Percentiles rank a stretch among this genome's conserved stretches.
Conservation (phyloP, 2,329 filamentous ascomycete species). For the Aspergillus candidus region DNA sequence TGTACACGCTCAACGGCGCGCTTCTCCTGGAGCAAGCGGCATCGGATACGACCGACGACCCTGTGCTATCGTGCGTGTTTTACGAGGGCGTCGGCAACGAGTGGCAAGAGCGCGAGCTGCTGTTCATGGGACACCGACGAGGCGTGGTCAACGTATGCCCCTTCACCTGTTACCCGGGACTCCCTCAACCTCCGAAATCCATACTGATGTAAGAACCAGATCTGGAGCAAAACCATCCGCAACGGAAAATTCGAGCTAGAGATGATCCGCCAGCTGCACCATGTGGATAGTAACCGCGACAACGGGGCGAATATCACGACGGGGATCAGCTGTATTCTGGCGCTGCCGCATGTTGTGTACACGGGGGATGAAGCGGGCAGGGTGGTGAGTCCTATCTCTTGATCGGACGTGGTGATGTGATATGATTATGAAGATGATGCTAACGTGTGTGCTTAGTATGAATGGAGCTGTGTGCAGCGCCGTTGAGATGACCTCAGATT, state of each 20-base stretch:
- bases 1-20: conserved; percentile 86
- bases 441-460: conserved; percentile 40
- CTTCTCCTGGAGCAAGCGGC: conserved; percentile 76
- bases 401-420: background rate
- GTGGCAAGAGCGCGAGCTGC: conserved; percentile 77
- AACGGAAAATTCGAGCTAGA: conserved; percentile 68
- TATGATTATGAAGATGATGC: conserved; percentile 1
- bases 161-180: background rate
- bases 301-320: conserved; percentile 51
- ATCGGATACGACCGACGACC: conserved; percentile 66
- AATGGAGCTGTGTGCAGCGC: conserved; percentile 53
- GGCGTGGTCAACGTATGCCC: conserved; percentile 67
- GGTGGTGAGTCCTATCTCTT: conserved; percentile 59
- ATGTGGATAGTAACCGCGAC: conserved; percentile 63
- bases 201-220: conserved; percentile 27
- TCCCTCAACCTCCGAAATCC: background rate
- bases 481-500: conserved; percentile 23
- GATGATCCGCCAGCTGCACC: conserved; percentile 74
- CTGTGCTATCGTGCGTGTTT: conserved; percentile 75
- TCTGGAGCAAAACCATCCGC: conserved; percentile 53
- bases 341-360: conserved; percentile 78
- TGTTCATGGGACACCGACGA: conserved; percentile 81
- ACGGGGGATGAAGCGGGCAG: conserved; percentile 89
- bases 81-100: conserved; percentile 89
- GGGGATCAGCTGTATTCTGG: conserved; percentile 78